A percentile compares a stretch with the other conserved stretches of the same genome.
These are phyloP conservation scores for Ascodesmis nigricans DNA, from an alignment of 495 filamentous ascomycete species.

Conservation along the genomic window DNA sequence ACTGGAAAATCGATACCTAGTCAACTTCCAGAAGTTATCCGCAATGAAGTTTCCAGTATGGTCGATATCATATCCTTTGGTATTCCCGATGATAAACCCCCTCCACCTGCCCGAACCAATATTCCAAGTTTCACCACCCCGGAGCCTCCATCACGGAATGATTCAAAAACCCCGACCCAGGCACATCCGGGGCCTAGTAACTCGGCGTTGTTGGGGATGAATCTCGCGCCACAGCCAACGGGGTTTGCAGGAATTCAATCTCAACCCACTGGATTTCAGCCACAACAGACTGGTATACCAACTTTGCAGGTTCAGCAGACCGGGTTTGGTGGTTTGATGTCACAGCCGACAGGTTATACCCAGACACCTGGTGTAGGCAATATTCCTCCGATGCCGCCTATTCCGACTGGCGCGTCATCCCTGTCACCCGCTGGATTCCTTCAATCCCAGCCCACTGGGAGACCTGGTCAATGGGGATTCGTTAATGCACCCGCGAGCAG, in stretches of 20 bases:
- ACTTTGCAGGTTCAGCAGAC: slow-evolving; percentile 24
- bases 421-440: slow-evolving; percentile 31
- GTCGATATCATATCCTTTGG: slow-evolving; percentile 98
- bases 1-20: slow-evolving; percentile 63
- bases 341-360: slow-evolving; percentile 25
- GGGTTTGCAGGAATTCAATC: slow-evolving; percentile 25
- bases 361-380: slow-evolving; percentile 8
- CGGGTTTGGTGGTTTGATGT: slow-evolving; percentile 25
- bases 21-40: slow-evolving; percentile 57
- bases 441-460: slow-evolving; percentile 83
- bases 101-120: slow-evolving; percentile 34
- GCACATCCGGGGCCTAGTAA: too few relatives aligned
- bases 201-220: slow-evolving; percentile 18
- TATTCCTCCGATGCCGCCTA: slow-evolving; percentile 77
- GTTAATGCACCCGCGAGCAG: slow-evolving; percentile 83
- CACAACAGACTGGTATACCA: slow-evolving; percentile 28
- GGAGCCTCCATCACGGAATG: slow-evolving; percentile 8
- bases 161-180: slow-evolving; percentile 12
- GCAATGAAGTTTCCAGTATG: slow-evolving; percentile 98
- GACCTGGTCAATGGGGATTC: slow-evolving; percentile 93
- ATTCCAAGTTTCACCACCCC: slow-evolving; percentile 44
- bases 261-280: slow-evolving; percentile 24
- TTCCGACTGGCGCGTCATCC: slow-evolving; percentile 63
- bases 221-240: slow-evolving; percentile 25
- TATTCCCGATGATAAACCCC: slow-evolving; percentile 51